These are phyloP conservation scores for Ambispora gerdemannii DNA, from an alignment of 192 early-diverging fungal genomes.

Conservation along the genomic window DNA sequence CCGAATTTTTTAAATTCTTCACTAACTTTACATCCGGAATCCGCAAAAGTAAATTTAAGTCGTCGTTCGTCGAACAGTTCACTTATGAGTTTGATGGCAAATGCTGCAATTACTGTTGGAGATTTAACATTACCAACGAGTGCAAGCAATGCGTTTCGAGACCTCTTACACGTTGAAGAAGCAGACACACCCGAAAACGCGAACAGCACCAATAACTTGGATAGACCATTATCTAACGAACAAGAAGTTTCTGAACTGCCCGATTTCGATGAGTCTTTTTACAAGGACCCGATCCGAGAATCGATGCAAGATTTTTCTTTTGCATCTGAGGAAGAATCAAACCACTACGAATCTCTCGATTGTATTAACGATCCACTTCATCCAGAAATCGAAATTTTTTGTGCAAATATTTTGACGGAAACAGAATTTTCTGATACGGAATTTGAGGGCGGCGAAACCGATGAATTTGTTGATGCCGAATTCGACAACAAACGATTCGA, in stretches of 20 bases:
- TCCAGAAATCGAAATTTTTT: not conserved
- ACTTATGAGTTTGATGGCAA: not conserved
- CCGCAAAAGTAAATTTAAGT: not conserved
- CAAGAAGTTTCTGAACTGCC: no score
- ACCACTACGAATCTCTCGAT: not conserved
- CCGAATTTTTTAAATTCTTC: no score
- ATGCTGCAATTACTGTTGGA: not conserved
- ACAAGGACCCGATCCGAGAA: not conserved
- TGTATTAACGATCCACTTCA: not conserved
- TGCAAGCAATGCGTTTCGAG: not conserved
- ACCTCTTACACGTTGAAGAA: not conserved
- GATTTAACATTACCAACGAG: not conserved
- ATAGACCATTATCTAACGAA: no score
- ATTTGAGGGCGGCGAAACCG: not conserved
- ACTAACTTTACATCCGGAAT: not conserved
- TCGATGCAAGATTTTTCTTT: not conserved
- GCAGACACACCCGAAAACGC: not conserved
- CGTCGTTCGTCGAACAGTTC: not conserved
- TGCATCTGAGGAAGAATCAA: not conserved
- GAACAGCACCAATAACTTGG: no score
- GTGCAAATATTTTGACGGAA: not conserved
- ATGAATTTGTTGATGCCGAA: conserved; percentile 29
- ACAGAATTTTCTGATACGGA: not conserved
- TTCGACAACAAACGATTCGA: no score
- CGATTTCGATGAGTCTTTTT: no score